Conservation (phyloP, 1,284 basidiomycete genomes). For the Cryptococcus jaspeensis region DNA sequence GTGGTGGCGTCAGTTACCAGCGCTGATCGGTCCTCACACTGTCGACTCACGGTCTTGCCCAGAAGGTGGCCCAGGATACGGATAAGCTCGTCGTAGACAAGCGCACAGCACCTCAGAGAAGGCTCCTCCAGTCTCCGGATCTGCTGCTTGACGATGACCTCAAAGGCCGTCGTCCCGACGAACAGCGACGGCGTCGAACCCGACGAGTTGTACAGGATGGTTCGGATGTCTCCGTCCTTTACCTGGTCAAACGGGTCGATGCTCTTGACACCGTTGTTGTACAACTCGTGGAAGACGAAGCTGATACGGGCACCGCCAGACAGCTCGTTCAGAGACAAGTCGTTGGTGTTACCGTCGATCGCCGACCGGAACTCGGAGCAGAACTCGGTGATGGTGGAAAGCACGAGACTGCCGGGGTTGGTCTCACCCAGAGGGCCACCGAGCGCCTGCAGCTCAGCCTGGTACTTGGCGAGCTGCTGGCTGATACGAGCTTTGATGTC, state of each 20-base stretch:
- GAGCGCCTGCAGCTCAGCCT: constrained; percentile 75
- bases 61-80: constrained; percentile 90
- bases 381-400: constrained; percentile 96
- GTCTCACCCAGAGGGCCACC: constrained; percentile 83
- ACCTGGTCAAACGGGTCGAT: constrained; percentile 99
- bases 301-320: constrained; percentile 96
- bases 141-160: constrained; percentile 98
- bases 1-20: background rate
- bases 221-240: constrained; percentile 96
- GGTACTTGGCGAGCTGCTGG: constrained; percentile 82
- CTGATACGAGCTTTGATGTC: constrained; percentile 95
- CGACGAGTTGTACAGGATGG: constrained; percentile 93
- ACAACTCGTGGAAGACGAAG: constrained; percentile 97
- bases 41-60: constrained; percentile 73
- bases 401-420: constrained; percentile 81
- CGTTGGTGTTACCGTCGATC: constrained; percentile 96
- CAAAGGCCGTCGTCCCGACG: constrained; percentile 93
- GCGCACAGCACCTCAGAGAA: constrained; percentile 83
- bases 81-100: constrained; percentile 96
- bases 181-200: constrained; percentile 95
- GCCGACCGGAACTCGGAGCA: constrained; percentile 92
- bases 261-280: constrained; percentile 90
- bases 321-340: constrained; percentile 89
- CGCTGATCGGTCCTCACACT: background rate
- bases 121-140: constrained; percentile 96